Evolutionary conservation across 2,329 filamentous ascomycete species (phyloP), one percentile per base, ranked within the genome.

Genomic region (Colletotrichum tabaci): DNA sequence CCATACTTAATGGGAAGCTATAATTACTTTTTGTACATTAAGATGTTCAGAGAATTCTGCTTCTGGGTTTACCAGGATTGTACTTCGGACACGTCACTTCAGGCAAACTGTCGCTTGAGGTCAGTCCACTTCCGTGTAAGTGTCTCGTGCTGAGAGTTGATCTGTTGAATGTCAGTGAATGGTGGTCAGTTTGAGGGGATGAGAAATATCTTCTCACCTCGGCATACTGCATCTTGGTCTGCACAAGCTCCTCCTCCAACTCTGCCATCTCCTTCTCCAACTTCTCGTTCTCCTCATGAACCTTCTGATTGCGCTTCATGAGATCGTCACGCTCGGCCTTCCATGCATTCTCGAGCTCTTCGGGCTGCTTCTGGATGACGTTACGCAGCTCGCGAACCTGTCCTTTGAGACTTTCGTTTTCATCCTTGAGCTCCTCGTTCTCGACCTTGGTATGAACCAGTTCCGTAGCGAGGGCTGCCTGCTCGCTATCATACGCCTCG

Each of bases 221-320:
- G 66, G 96, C 96, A 85, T 95, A 95, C 78, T 91, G 90, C 93
- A 99, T 93, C 88, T 99, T 99, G 1, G 95, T 96, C 79, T 92
- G 90, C 74, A 99, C 96, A 75, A 99, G 85, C 80, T 95, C 91
- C 82, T 95, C 93, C 85, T 98, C 96, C 86, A 98, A 93, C 76
- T 98, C 95, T 6, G 90, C 88, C 88, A 98, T 89, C 78, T 96
- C 94, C 79, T 97, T 96, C 82, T 98, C 95, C 75, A 99, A 84
- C 69, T 88, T 90, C 72, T 93, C 88, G 78, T 98, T 99, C 84
- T 98, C 94, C 76, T 97, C 95, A 78, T 98, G 95, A 9, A 98
- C 95, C 77, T 97, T 94, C 74, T 93, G 89, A 79, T 98, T 98
- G 72, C 95, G 90, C 81, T 94, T 91, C 92, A 98, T 96, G 77